Percentiles rank a stretch among this genome's conserved stretches.
Conservation (phyloP, 306 rosid species). For the Acacia crassicarpa region DNA sequence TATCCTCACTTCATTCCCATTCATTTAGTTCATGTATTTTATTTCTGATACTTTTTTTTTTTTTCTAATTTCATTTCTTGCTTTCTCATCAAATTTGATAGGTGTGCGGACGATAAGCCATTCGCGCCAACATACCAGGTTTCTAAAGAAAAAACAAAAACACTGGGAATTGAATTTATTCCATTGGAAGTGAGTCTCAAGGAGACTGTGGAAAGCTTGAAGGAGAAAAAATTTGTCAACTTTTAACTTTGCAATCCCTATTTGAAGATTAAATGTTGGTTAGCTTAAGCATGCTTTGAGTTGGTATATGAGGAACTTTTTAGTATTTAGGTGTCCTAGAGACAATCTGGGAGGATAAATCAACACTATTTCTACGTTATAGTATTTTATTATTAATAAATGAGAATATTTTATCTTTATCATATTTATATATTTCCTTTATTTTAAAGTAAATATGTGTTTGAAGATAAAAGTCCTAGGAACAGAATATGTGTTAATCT, state of each 20-base stretch:
- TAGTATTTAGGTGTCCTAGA: too few relatives aligned
- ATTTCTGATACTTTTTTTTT: background rate
- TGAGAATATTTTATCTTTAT: too few relatives aligned
- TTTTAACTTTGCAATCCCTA: background rate
- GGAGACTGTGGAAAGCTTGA: conserved; percentile 5
- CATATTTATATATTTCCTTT: too few relatives aligned
- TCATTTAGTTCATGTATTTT: background rate
- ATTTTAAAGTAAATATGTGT: too few relatives aligned
- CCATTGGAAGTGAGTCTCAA: background rate
- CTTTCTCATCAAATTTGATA: background rate
- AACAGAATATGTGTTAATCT: too few relatives aligned
- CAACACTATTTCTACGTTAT: too few relatives aligned
- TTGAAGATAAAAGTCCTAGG: too few relatives aligned
- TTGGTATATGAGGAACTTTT: background rate
- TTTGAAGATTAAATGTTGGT: background rate
- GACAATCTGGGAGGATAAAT: too few relatives aligned
- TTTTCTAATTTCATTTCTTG: background rate
- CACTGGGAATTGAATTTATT: conserved; percentile 1
- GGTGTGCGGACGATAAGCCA: background rate
- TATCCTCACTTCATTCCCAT: background rate
- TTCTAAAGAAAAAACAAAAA: background rate
- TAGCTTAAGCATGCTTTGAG: background rate
- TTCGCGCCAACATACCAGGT: background rate
- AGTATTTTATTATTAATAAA: too few relatives aligned
- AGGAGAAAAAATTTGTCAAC: conserved; percentile 1